phyloP scores from a whole-genome alignment of 1,139 yeast genomes.

The Candida frijolesensis region DNA sequence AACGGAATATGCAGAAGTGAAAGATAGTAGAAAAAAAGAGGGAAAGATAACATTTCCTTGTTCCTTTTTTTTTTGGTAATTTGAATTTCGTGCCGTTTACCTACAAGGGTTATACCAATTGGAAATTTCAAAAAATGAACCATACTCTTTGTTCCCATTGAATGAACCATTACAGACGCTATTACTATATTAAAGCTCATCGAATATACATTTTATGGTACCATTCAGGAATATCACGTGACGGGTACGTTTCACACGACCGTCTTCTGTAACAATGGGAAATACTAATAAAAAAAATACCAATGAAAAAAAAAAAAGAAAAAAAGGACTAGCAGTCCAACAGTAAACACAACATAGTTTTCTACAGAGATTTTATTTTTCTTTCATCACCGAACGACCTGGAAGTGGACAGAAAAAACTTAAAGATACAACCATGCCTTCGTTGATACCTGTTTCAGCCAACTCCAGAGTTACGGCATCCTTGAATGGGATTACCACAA shows the following conservation, averaged over 20 bases:
- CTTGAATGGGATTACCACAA: slow-evolving; percentile 18
- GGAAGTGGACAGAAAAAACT: not conserved
- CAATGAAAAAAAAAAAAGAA: not conserved
- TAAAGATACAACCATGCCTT: not conserved
- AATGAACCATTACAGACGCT: too few relatives aligned
- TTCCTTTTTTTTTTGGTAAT: not conserved
- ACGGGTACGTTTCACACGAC: not conserved
- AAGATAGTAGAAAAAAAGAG: not conserved
- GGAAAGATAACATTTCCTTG: not conserved
- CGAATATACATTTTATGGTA: not conserved
- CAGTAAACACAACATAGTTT: not conserved
- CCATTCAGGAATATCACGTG: not conserved
- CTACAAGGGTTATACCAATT: not conserved
- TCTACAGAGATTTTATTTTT: not conserved
- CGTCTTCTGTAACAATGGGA: not conserved
- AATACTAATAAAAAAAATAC: not conserved
- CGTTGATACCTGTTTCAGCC: slow-evolving; percentile 21
- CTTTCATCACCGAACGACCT: slow-evolving; percentile 1
- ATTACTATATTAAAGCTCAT: too few relatives aligned
- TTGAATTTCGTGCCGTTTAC: not conserved
- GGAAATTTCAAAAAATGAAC: not conserved
- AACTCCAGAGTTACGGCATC: slow-evolving; percentile 20
- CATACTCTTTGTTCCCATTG: too few relatives aligned
- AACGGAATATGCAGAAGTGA: not conserved
- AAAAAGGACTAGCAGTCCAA: not conserved